phyloP scores from a whole-genome alignment of 108 stramenopile genomes.

The Cyclostephanos invisitatus region DNA sequence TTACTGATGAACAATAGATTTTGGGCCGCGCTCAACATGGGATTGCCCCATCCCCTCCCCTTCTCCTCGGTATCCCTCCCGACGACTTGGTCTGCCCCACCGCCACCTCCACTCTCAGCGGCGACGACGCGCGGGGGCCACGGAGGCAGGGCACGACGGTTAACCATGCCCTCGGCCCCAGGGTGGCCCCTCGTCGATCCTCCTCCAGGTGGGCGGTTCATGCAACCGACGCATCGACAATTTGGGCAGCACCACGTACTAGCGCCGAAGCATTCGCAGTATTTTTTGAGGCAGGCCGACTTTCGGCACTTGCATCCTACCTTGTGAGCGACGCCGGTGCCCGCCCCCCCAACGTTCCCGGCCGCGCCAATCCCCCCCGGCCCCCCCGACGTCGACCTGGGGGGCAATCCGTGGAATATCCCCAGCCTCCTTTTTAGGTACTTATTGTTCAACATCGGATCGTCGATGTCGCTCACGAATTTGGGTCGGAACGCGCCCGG shows the following conservation, averaged over 20 bases:
- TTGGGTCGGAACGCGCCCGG: slow-evolving; percentile 91
- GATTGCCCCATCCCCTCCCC: slow-evolving; percentile 28
- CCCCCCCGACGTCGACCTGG: background rate
- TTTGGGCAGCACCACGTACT: slow-evolving; percentile 79
- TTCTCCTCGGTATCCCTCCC: background rate
- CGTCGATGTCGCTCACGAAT: slow-evolving; percentile 49
- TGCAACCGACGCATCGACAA: slow-evolving; percentile 94
- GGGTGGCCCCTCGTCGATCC: background rate
- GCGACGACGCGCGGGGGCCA: no score
- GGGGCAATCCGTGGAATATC: slow-evolving; percentile 8
- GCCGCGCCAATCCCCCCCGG: background rate
- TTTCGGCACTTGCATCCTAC: slow-evolving; percentile 96
- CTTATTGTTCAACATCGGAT: slow-evolving; percentile 8
- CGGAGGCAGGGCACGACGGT: no score
- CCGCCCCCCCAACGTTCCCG: background rate
- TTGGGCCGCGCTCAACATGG: slow-evolving; percentile 78
- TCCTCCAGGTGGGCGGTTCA: slow-evolving; percentile 60
- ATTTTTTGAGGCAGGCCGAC: slow-evolving; percentile 91
- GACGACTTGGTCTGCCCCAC: no score
- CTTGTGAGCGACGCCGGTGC: slow-evolving; percentile 65
- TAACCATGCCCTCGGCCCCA: no score
- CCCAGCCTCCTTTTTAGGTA: slow-evolving; percentile 21
- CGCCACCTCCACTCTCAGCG: no score
- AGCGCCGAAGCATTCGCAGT: slow-evolving; percentile 94
- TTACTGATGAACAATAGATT: slow-evolving; percentile 54